Evolutionary conservation across 352 stramenopile genomes (phyloP).

Genomic region (Globisporangium paddicum): DNA sequence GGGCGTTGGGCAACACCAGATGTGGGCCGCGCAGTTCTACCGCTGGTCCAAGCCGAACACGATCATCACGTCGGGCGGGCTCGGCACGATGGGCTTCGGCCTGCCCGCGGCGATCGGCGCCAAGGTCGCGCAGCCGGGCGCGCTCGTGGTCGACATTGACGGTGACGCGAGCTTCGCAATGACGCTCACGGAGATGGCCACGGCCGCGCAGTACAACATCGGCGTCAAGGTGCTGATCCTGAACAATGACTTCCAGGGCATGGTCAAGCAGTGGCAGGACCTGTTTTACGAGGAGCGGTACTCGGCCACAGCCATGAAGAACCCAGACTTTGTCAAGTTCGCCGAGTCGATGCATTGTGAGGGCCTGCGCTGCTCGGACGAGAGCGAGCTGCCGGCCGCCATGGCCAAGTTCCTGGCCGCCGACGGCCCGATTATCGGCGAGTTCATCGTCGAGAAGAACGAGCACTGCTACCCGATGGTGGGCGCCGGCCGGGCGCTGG

Average conservation of each 20-base stretch:
- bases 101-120: slow-evolving; percentile 92
- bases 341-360: slow-evolving; percentile 93
- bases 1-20: slow-evolving; percentile 96
- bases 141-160: slow-evolving; percentile 90
- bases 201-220: slow-evolving; percentile 91
- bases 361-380: slow-evolving; percentile 82
- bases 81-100: slow-evolving; percentile 95
- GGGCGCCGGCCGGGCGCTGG: slow-evolving; percentile 81
- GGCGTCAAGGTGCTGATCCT: slow-evolving; percentile 95
- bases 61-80: slow-evolving; percentile 91
- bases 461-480: slow-evolving; percentile 95
- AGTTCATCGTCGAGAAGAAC: slow-evolving; percentile 94
- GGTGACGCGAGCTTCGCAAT: slow-evolving; percentile 96
- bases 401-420: slow-evolving; percentile 93
- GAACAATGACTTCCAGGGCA: slow-evolving; percentile 97
- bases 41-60: slow-evolving; percentile 93
- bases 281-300: slow-evolving; percentile 96
- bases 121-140: slow-evolving; percentile 90
- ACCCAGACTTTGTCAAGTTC: slow-evolving; percentile 93
- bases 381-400: slow-evolving; percentile 86
- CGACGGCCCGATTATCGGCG: slow-evolving; percentile 91
- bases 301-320: slow-evolving; percentile 88
- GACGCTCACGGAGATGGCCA: slow-evolving; percentile 96
- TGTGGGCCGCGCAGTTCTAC: slow-evolving; percentile 96
- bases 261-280: slow-evolving; percentile 98